These are phyloP conservation scores for Candida bentonensis DNA, from an alignment of 805 yeast genomes.

Conservation along the genomic window DNA sequence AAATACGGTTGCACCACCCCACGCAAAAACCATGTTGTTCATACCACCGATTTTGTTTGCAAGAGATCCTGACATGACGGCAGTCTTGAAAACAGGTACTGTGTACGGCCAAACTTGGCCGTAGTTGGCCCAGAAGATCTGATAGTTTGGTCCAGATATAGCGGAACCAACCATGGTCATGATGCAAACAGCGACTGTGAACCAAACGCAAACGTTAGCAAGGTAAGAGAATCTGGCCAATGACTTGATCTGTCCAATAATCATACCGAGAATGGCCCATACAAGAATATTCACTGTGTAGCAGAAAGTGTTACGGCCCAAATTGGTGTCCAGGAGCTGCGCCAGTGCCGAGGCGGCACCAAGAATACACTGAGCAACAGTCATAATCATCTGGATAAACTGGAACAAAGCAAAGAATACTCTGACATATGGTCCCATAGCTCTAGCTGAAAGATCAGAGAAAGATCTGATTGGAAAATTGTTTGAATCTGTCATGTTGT, in stretches of 20 bases:
- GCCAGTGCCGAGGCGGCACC: slow-evolving; percentile 31
- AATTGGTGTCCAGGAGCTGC: slow-evolving; percentile 18
- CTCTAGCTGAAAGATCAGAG: slow-evolving; percentile 29
- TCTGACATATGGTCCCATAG: slow-evolving; percentile 24
- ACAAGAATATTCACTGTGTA: slow-evolving; percentile 28
- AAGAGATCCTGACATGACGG: slow-evolving; percentile 2
- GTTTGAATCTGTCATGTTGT: slow-evolving; percentile 26
- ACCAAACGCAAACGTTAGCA: slow-evolving; percentile 34
- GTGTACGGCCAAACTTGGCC: not conserved
- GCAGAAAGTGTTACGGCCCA: slow-evolving; percentile 18
- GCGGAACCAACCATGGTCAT: slow-evolving; percentile 32
- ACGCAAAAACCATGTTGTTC: slow-evolving; percentile 33
- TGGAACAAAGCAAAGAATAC: slow-evolving; percentile 26
- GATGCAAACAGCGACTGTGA: slow-evolving; percentile 30
- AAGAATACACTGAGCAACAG: slow-evolving; percentile 29
- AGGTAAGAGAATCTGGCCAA: slow-evolving; percentile 27
- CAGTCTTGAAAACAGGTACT: slow-evolving; percentile 2
- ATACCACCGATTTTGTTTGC: slow-evolving; percentile 12
- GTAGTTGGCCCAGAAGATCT: slow-evolving; percentile 2
- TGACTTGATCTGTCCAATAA: slow-evolving; percentile 28
- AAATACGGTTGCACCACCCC: slow-evolving; percentile 39
- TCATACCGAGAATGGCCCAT: slow-evolving; percentile 31
- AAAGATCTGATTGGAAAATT: slow-evolving; percentile 31
- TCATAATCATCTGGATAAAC: slow-evolving; percentile 29
- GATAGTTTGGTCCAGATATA: slow-evolving; percentile 17